Evolutionary conservation across 768 basidiomycete species (phyloP).

Genomic region (Amanita rimosa): DNA sequence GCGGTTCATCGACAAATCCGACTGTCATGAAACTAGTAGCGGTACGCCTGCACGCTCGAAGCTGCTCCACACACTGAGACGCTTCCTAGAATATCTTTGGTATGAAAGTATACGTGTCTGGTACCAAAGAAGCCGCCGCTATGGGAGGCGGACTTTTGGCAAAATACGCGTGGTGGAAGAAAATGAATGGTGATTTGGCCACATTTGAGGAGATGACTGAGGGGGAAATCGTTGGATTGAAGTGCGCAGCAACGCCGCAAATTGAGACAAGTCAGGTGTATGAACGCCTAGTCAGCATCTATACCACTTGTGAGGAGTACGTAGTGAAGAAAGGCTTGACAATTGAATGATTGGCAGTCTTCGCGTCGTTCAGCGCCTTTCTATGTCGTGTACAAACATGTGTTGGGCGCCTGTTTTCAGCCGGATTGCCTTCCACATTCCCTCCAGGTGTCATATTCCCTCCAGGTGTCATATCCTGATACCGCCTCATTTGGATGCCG

Average conservation of each 20-base stretch:
- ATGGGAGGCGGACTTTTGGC: slow-evolving; percentile 66
- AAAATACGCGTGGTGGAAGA: slow-evolving; percentile 60
- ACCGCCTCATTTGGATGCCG: background rate
- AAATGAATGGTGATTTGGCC: slow-evolving; percentile 26
- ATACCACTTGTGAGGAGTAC: slow-evolving; percentile 45
- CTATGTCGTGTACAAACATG: background rate
- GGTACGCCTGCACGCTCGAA: slow-evolving; percentile 14
- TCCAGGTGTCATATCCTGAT: background rate
- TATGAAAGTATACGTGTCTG: slow-evolving; percentile 61
- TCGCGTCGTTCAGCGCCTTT: too few relatives aligned
- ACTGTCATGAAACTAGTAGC: slow-evolving; percentile 67
- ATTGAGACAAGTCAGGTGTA: slow-evolving; percentile 36
- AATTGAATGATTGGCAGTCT: background rate
- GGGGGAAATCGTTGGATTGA: slow-evolving; percentile 38
- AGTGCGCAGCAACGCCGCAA: slow-evolving; percentile 50
- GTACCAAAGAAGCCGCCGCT: slow-evolving; percentile 58
- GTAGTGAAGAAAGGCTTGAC: slow-evolving; percentile 20
- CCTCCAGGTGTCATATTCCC: background rate
- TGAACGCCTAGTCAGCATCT: slow-evolving; percentile 37
- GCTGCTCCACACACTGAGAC: background rate
- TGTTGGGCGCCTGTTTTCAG: background rate
- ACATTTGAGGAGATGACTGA: slow-evolving; percentile 58
- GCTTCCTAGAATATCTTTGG: slow-evolving; percentile 50
- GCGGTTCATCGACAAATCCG: slow-evolving; percentile 67
- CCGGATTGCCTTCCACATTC: background rate